These are phyloP conservation scores for Suillus hirtellus DNA, from an alignment of 768 basidiomycete species.

Conservation along the genomic window DNA sequence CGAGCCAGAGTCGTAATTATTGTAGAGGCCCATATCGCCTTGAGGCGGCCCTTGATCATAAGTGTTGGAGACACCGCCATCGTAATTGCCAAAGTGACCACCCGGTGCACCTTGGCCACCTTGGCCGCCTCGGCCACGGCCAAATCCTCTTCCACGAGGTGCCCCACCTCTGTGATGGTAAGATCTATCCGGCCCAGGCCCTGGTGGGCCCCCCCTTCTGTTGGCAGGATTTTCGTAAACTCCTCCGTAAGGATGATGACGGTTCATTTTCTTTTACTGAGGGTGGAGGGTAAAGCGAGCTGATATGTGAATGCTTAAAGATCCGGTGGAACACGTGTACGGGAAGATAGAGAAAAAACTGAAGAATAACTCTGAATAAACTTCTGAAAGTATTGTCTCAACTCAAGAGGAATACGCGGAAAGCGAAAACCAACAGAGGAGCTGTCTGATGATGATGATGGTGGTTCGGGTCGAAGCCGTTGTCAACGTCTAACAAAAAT, in stretches of 20 bases:
- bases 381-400: conserved; percentile 28
- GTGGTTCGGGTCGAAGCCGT: conserved; percentile 32
- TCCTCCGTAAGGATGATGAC: conserved; percentile 80
- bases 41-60: conserved; percentile 70
- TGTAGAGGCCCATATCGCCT: conserved; percentile 66
- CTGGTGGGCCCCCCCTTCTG: conserved; percentile 64
- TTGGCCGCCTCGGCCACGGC: conserved; percentile 52
- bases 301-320: conserved; percentile 11
- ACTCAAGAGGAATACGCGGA: conserved; percentile 21
- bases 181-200: conserved; percentile 74
- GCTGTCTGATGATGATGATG: conserved; percentile 32
- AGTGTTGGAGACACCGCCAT: conserved; percentile 47
- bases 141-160: conserved; percentile 46
- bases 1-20: conserved; percentile 61
- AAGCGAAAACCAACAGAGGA: conserved; percentile 20
- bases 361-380: conserved; percentile 20
- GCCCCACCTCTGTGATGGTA: conserved; percentile 55
- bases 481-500: conserved; percentile 26
- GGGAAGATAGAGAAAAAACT: conserved; percentile 1
- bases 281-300: neutral
- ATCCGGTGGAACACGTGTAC: conserved; percentile 9
- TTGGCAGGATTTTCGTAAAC: conserved; percentile 60
- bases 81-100: conserved; percentile 54
- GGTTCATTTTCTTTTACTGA: conserved; percentile 60
- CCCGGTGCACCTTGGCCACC: neutral